Base-by-base conservation (phyloP, 352 stramenopile species). In the Phytophthora niederhauseri region DNA sequence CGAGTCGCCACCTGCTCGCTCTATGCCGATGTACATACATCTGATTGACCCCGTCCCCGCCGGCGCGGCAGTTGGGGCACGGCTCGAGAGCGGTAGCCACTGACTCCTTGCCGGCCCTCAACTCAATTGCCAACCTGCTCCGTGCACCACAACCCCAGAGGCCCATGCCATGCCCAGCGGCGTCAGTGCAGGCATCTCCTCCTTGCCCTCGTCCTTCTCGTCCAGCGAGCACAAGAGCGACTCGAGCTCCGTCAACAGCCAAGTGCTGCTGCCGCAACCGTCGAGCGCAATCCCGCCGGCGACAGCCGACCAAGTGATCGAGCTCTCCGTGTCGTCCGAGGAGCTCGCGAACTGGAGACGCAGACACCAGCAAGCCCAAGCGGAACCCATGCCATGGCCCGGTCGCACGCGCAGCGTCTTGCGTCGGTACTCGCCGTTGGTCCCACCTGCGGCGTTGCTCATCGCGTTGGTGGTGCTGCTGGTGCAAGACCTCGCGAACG, bases 181-280 rank as follows among this genome's bases (percentile, higher is more conserved):
- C 34, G 22, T 36, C 22, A 59, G 60, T 70, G 68, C 63, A 66
- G 50, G 53, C 64, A 31, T 46, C 54, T 65, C 62, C 28, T 72
- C 61, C 22, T 57, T 66, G 57, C 65, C 65, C 2, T 74, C 70
- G 0, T 67, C 70, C 34, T 74, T 68, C 30, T 74, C 57, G 6
- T 75, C 57, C 59, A 76, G 72, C 59, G 68, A 78, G 49, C 68
- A 73, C 63, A 70, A 76, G 30, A 76, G 64, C 46, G 50, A 78
- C 50, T 73, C 63, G 4, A 70, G 57, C 53, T 64, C 43, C 38
- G 36, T 30, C 34, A 55, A 56, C 36, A 70, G 56, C 49, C 41
- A 24, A 34, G 36, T 34, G 5, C 26, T 67, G 15, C 59, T 69
- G 19, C 57, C 57, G 3, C 50, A 61, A 41, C 62, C 61, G 49